Conservation (phyloP, 768 basidiomycete genomes). For the Pisolithus orientalis region DNA sequence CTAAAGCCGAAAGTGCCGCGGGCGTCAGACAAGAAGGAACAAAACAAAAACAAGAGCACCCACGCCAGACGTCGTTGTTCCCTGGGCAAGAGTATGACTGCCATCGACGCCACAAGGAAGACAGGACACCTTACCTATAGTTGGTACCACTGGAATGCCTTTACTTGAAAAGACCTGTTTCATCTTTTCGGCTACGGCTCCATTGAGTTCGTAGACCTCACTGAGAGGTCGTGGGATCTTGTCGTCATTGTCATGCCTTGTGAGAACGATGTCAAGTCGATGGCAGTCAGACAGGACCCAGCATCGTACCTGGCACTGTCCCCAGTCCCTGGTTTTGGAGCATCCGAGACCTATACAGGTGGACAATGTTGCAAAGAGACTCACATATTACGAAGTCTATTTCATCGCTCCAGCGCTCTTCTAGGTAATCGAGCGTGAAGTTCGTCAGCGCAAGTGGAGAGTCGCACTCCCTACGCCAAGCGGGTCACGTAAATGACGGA, state of each 20-base stretch:
- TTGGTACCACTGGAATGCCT: constrained; percentile 77
- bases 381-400: constrained; percentile 88
- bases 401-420: constrained; percentile 72
- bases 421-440: constrained; percentile 73
- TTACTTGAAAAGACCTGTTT: constrained; percentile 58
- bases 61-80: constrained; percentile 91
- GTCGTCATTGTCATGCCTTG: constrained; percentile 86
- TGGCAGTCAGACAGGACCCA: not conserved
- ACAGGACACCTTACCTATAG: constrained; percentile 49
- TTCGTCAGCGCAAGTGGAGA: constrained; percentile 76
- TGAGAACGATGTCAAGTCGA: not conserved
- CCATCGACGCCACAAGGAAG: not conserved
- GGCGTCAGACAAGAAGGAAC: constrained; percentile 6
- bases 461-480: constrained; percentile 60
- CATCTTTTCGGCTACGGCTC: constrained; percentile 63
- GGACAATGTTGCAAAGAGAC: constrained; percentile 14
- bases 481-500: not conserved
- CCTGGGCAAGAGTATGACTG: constrained; percentile 36
- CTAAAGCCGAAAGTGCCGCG: constrained; percentile 27
- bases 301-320: constrained; percentile 58
- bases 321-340: constrained; percentile 53
- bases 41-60: constrained; percentile 24
- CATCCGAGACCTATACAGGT: not conserved
- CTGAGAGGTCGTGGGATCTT: constrained; percentile 70
- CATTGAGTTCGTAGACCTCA: constrained; percentile 77